Base-by-base conservation (phyloP, 2,329 filamentous ascomycete genomes). In the Ilyonectria robusta region DNA sequence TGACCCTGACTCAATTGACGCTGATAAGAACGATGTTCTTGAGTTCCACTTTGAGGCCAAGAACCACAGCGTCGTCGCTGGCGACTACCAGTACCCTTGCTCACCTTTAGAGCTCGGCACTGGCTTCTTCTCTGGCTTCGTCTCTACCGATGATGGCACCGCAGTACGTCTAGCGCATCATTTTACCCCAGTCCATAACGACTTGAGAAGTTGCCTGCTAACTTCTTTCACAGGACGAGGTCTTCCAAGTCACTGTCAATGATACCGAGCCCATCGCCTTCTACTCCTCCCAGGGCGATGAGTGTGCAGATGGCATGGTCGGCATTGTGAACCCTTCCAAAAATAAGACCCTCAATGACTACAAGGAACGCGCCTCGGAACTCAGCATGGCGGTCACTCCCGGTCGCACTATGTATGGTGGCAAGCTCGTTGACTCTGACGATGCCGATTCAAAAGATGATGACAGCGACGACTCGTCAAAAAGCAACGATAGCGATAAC, bases 121-220 rank as follows among this genome's bases (percentile, higher is more conserved):
- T n/a, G 79, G 80, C 6, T 82, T 82, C 72, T 82, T 79, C 68
- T 82, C 81, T 17, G 80, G 80, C 35, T 79, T 78, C 66, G 55
- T 82, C 23, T 63, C 72, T 48, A 75, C 75, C 2, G 69, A 72
- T 13, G 68, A 71, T 23, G 77, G 74, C 57, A 72, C 78, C 57
- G 74, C 72, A 31, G 81, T 81, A 74, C 15, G 78, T 76, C 37
- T 33, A 61, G 48, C 51, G 6, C 31, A 54, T 21, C 23, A 51
- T 51, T 51, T 9, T 21, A n/a, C 13, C 10, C 23, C 17, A 19
- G 47, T 31, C 7, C 35, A 26, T 48, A 4, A 31, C 13, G 44
- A 17, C 42, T 26, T 26, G 35, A 35, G 47, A 60, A 21, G n/a
- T 23, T 26, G 17, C 5, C n/a, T 8, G 10, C 53, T 59, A 23